Conservation (phyloP, 139 green algal species). For the Limnomonas spitsbergensis region DNA sequence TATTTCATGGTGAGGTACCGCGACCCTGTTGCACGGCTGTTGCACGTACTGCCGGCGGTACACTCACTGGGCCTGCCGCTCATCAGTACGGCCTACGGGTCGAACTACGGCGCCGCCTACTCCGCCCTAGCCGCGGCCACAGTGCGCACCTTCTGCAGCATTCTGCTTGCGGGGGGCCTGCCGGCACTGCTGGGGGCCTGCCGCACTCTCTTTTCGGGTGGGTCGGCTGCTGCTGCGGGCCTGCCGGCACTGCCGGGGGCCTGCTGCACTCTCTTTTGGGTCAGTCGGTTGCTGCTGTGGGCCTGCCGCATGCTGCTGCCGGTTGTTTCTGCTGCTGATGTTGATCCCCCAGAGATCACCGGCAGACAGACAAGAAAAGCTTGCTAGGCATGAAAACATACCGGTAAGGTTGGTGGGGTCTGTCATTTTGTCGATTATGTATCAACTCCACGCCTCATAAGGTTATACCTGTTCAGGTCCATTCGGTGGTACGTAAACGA, state of each 20-base stretch:
- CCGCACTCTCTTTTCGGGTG: background rate
- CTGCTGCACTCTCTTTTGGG: background rate
- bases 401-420: too few relatives aligned
- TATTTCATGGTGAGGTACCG: slow-evolving; percentile 21
- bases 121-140: background rate
- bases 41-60: slow-evolving; percentile 19
- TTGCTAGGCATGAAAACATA: too few relatives aligned
- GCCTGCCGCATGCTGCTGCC: too few relatives aligned
- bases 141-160: background rate
- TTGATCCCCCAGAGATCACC: too few relatives aligned
- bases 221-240: background rate
- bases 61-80: slow-evolving; percentile 25
- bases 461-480: too few relatives aligned
- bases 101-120: background rate
- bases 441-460: too few relatives aligned
- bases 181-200: background rate
- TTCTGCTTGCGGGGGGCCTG: background rate
- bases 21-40: slow-evolving; percentile 4
- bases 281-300: too few relatives aligned
- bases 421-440: too few relatives aligned
- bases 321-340: too few relatives aligned
- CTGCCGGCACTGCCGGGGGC: background rate
- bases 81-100: background rate
- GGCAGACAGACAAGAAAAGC: too few relatives aligned
- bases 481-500: too few relatives aligned